These are phyloP conservation scores for Pseudogymnoascus sp. DNA, from an alignment of 2,329 filamentous ascomycete species.

Conservation along the genomic window DNA sequence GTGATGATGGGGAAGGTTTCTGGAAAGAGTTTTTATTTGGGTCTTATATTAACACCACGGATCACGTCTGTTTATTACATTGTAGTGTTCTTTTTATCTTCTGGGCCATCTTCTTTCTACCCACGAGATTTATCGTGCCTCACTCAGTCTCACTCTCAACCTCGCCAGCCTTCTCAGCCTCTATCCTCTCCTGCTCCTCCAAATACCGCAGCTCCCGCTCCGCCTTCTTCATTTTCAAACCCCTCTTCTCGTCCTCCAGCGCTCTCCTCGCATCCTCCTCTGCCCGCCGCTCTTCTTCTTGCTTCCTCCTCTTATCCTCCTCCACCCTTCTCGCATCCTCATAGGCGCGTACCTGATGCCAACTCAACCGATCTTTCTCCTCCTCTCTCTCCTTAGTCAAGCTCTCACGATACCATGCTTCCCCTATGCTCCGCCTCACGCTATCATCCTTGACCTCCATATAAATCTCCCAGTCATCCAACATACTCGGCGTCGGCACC, in stretches of 20 bases:
- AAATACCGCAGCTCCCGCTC: background rate
- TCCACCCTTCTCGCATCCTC: conserved; percentile 8
- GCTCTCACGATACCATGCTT: conserved; percentile 24
- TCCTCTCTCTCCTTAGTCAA: conserved; percentile 14
- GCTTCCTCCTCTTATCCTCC: conserved; percentile 11
- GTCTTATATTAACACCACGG: background rate
- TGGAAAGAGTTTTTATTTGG: background rate
- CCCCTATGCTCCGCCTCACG: conserved; percentile 30
- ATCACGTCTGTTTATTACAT: background rate
- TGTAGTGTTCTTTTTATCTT: background rate
- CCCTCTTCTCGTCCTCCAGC: background rate
- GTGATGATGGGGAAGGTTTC: background rate
- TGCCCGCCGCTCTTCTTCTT: conserved; percentile 6
- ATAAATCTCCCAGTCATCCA: conserved; percentile 48
- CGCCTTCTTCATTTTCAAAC: background rate
- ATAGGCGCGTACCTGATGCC: conserved; percentile 9
- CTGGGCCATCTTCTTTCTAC: background rate
- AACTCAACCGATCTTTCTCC: conserved; percentile 10
- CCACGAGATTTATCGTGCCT: background rate
- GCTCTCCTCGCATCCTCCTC: background rate
- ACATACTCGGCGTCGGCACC: conserved; percentile 44
- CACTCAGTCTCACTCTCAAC: background rate
- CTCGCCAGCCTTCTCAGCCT: background rate
- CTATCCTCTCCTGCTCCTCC: background rate
- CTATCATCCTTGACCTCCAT: conserved; percentile 36